Base-by-base conservation (phyloP, 1,284 basidiomycete genomes). In the Ustilago loliicola region DNA sequence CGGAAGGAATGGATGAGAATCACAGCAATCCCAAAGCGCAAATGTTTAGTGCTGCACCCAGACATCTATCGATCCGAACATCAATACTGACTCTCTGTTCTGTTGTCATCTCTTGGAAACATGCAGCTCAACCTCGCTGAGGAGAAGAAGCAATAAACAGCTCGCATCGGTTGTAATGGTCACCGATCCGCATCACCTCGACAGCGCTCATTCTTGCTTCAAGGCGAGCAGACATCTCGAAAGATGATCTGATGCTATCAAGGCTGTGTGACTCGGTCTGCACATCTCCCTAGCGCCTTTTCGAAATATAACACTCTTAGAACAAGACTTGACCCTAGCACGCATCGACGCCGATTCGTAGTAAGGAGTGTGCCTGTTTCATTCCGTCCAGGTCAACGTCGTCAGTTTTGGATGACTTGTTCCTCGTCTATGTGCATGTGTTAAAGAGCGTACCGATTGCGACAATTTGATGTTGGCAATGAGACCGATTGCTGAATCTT, bases 131-230 rank as follows among this genome's bases (percentile, higher is more conserved):
- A 80, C 73, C 68, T 82, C 53, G 73, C 77, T 25, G 62, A 68
- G 63, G 70, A 72, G 50, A 64, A 81, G 66, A 80, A 82, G 79
- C 66, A 82, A 73, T 70, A 69, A 70, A 34, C 61, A 73, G 51
- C 52, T 62, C 63, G 59, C 32, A 25, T 29, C 17, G 13, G 23
- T 27, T 13, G 27, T 27, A 11, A 50, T 50, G 48, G 48, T 50
- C 48, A 9, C 25, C 48, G 25, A 50, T 6, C 42, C 42, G 21
- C 42, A 21, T 45, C 8, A 21, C 11, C 21, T 51, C 10, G 23
- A 51, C 15, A 51, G 25, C 25, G 29, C 23, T 45, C 42, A 17
- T 48, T 19, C 25, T 51, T 15, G 15, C 17, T 51, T 10, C 2
- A 19, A 40, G 19, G 38, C 38, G 17, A 40, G 38, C 38, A 40